Evolutionary conservation across 2,329 filamentous ascomycete genomes (phyloP).

Genomic region (Achaetomium macrosporum): DNA sequence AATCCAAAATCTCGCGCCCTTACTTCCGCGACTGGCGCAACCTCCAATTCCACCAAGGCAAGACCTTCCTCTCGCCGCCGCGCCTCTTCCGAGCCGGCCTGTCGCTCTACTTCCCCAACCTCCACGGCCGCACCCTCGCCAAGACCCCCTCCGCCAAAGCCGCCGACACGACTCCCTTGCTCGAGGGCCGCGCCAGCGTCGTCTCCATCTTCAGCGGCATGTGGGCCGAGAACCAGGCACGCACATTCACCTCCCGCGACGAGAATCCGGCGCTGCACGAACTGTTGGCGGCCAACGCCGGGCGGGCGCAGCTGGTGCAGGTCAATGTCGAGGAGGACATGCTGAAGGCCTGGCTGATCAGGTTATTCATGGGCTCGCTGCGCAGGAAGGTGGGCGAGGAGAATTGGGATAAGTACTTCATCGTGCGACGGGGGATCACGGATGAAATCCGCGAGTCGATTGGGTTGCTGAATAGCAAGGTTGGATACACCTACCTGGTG

Average conservation of each 20-base stretch:
- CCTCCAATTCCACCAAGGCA: constrained; percentile 75
- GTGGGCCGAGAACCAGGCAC: constrained; percentile 80
- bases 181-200: constrained; percentile 69
- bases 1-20: constrained; percentile 70
- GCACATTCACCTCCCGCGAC: constrained; percentile 60
- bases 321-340: constrained; percentile 83
- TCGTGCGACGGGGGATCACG: constrained; percentile 53
- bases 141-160: constrained; percentile 41
- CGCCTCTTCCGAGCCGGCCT: constrained; percentile 76
- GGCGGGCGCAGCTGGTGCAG: constrained; percentile 67
- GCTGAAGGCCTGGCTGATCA: constrained; percentile 56
- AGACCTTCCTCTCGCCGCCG: constrained; percentile 82
- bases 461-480: constrained; percentile 77
- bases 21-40: constrained; percentile 97
- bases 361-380: constrained; percentile 50
- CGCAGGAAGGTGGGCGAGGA: constrained; percentile 43
- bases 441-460: constrained; percentile 58
- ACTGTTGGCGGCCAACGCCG: constrained; percentile 45
- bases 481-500: constrained; percentile 89
- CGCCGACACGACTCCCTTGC: constrained; percentile 67
- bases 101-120: constrained; percentile 89
- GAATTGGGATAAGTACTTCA: constrained; percentile 56
- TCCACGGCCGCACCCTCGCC: constrained; percentile 71
- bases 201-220: constrained; percentile 74
- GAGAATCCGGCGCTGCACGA: constrained; percentile 65